Evolutionary conservation across 1,284 basidiomycete genomes (phyloP), one percentile per base, ranked within the genome.

Genomic region (Irpex sp.): DNA sequence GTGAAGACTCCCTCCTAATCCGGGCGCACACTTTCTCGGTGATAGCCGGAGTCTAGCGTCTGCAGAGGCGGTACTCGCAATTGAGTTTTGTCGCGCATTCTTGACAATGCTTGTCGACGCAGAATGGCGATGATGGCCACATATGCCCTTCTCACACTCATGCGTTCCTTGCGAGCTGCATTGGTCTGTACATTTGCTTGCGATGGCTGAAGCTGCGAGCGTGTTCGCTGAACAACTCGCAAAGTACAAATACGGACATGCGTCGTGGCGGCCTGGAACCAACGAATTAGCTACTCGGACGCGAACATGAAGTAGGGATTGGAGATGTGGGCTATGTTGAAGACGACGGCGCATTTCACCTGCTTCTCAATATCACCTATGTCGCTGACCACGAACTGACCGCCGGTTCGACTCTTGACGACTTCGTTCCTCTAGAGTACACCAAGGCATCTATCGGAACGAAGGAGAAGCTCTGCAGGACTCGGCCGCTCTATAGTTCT

Each of bases 321-420:
- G 64, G 64, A 5, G 64, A 62, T 34, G 64, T 65, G 7, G 64
- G 64, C 3, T 65, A 54, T 58, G 47, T 60, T 6, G 40, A 44
- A 2, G 19, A 52, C 4, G 61, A 65, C 13, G 64, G 64, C 34
- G 49, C 54, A n/a, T 65, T 65, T 38, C 60, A 62, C 52, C 64
- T 58, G 11, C 58, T 65, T 6, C 60, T 65, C 64, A 65, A 65
- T 56, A 51, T 54, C n/a, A 57, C 52, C 13, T 54, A 34, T 11
- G 36, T 52, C 17, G 47, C 51, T 7, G 54, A 59, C n/a, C 37
- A 65, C 49, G 51, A 49, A 3, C 36, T 62, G 15, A 65, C 59
- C 57, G 19, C 37, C 4, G 6, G 15, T 11, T 44, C 21, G 5
- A 5, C 3, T 48, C 17, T 31, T 34, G 3, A 38, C 49, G 4